Evolutionary conservation across 2,329 filamentous ascomycete species (phyloP).

Genomic region (Colletotrichum echinochloae): DNA sequence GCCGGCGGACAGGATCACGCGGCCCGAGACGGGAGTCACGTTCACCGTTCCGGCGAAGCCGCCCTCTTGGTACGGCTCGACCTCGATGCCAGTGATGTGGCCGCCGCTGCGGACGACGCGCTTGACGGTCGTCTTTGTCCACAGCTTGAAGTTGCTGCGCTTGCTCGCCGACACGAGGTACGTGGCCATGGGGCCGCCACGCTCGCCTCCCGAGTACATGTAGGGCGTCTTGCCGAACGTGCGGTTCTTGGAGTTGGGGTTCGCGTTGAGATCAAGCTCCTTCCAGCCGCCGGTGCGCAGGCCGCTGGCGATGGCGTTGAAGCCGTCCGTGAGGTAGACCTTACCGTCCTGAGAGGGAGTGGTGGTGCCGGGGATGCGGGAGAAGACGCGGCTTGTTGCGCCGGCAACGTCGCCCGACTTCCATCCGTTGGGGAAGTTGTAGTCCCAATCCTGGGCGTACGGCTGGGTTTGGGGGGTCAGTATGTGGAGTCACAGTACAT

Average conservation of each 20-base stretch:
- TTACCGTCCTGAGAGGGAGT: constrained; percentile 74
- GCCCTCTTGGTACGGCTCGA: constrained; percentile 65
- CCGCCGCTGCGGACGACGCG: constrained; percentile 73
- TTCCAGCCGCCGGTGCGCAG: constrained; percentile 72
- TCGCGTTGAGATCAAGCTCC: constrained; percentile 69
- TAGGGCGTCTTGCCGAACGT: constrained; percentile 73
- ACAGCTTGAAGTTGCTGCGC: constrained; percentile 74
- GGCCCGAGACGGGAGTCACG: constrained; percentile 68
- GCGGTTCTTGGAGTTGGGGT: constrained; percentile 73
- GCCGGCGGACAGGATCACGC: constrained; percentile 76
- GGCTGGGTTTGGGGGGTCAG: constrained; percentile 53
- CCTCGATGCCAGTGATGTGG: constrained; percentile 74
- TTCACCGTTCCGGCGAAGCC: constrained; percentile 71
- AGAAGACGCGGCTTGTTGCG: constrained; percentile 72
- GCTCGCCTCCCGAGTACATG: constrained; percentile 75
- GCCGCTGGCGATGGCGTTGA: constrained; percentile 70
- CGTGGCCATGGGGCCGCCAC: constrained; percentile 77
- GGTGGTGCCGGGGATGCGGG: constrained; percentile 77
- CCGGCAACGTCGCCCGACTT: constrained; percentile 70
- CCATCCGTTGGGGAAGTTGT: constrained; percentile 80
- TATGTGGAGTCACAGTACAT: too few relatives aligned
- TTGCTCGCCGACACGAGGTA: constrained; percentile 73
- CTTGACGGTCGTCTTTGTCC: constrained; percentile 74
- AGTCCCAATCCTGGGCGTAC: constrained; percentile 74
- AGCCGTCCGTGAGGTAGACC: constrained; percentile 76